Conservation (phyloP, 768 basidiomycete species). For the Tephrocybe sp. region DNA sequence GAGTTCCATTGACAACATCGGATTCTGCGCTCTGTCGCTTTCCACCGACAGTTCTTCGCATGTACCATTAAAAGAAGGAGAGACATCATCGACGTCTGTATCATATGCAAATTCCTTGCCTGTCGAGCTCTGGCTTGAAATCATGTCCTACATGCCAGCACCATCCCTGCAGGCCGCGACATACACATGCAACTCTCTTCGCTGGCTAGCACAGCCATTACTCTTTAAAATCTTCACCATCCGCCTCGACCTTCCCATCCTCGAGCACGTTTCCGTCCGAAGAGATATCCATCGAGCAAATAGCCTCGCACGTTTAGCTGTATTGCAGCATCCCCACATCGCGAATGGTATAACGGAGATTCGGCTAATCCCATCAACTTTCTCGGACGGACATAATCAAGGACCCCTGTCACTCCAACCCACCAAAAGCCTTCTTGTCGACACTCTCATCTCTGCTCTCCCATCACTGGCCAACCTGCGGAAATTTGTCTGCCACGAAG, state of each 20-base stretch:
- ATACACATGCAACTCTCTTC: constrained; percentile 15
- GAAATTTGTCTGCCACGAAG: constrained; percentile 18
- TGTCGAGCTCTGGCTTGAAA: constrained; percentile 20
- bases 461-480: constrained; percentile 15
- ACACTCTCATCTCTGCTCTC: constrained; percentile 13
- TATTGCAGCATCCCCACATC: constrained; percentile 11
- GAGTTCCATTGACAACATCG: background rate
- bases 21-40: background rate
- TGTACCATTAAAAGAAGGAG: background rate
- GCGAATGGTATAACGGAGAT: constrained; percentile 15
- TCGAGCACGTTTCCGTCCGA: background rate
- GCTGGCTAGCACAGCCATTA: constrained; percentile 19
- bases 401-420: constrained; percentile 2
- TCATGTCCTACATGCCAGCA: constrained; percentile 11
- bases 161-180: constrained; percentile 11
- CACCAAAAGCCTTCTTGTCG: constrained; percentile 10
- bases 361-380: constrained; percentile 13
- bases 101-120: constrained; percentile 5
- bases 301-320: constrained; percentile 9
- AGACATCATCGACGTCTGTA: too few species aligned
- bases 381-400: background rate
- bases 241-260: constrained; percentile 2
- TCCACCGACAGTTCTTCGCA: background rate
- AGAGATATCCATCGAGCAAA: constrained; percentile 8
- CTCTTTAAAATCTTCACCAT: constrained; percentile 20